A percentile compares a stretch with the other conserved stretches of the same genome.
These are phyloP conservation scores for Bipolaris victoriae DNA, from an alignment of 2,329 filamentous ascomycete genomes.

Conservation along the genomic window DNA sequence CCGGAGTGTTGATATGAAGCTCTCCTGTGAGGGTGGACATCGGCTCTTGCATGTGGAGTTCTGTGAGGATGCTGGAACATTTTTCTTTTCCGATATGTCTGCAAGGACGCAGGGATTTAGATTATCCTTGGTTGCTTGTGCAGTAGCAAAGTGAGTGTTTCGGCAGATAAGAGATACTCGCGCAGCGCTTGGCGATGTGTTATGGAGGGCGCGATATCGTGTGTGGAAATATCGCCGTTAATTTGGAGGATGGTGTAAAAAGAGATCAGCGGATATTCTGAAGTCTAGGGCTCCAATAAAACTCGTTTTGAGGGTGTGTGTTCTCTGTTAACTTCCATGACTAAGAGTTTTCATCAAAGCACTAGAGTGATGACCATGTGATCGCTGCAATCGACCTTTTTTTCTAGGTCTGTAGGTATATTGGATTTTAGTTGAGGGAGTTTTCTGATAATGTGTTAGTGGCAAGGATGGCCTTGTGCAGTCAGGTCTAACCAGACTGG, in stretches of 20 bases:
- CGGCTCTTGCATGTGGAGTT: no score
- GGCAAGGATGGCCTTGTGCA: conserved; percentile 36
- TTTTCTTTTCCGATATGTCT: conserved; percentile 1
- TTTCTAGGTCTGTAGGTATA: neutral
- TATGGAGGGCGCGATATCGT: neutral
- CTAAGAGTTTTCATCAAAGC: conserved; percentile 2
- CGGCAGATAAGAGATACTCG: neutral
- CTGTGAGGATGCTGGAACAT: no score
- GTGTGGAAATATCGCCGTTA: neutral
- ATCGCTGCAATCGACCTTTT: conserved; percentile 8
- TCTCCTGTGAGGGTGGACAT: no score
- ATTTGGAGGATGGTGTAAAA: neutral
- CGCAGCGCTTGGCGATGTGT: neutral
- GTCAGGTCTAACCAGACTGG: conserved; percentile 49
- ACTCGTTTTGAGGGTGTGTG: neutral
- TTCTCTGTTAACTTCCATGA: neutral
- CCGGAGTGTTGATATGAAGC: no score
- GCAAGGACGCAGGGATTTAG: neutral
- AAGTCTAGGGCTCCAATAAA: neutral
- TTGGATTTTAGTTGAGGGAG: conserved; percentile 41
- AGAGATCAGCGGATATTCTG: neutral
- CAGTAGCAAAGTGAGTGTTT: neutral
- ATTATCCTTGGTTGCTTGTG: neutral
- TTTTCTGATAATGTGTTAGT: conserved; percentile 42
- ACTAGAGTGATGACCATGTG: conserved; percentile 12